Conservation (phyloP, 2,329 filamentous ascomycete genomes). For the Colletotrichum chrysophilum region DNA sequence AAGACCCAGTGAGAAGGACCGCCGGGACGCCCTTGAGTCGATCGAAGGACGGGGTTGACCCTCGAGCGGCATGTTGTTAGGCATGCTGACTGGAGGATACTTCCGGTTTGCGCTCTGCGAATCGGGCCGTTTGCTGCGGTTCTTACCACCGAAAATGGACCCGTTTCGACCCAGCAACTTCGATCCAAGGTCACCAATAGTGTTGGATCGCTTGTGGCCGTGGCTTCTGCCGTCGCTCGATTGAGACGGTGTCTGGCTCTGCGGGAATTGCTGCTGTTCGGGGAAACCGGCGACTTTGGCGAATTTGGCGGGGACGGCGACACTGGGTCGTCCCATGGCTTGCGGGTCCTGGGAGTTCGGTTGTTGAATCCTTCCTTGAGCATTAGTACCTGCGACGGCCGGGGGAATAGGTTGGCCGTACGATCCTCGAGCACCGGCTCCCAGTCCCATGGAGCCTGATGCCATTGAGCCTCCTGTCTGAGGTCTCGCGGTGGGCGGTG, state of each 20-base stretch:
- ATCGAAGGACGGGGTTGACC: conserved; percentile 69
- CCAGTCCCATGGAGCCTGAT: conserved; percentile 69
- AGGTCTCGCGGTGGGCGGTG: conserved; percentile 62
- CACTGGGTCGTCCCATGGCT: conserved; percentile 66
- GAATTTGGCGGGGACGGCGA: conserved; percentile 64
- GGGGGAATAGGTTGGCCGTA: conserved; percentile 91
- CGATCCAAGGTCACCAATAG: conserved; percentile 81
- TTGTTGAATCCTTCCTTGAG: conserved; percentile 88
- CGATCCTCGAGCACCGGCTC: conserved; percentile 62
- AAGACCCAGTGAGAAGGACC: conserved; percentile 73
- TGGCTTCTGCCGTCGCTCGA: conserved; percentile 40
- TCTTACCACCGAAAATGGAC: conserved; percentile 75
- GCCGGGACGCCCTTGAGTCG: conserved; percentile 70
- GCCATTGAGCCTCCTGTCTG: conserved; percentile 83
- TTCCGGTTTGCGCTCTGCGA: conserved; percentile 54
- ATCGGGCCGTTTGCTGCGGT: conserved; percentile 54
- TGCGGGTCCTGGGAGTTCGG: conserved; percentile 78
- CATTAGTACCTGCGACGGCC: conserved; percentile 86
- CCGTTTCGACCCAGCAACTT: conserved; percentile 85
- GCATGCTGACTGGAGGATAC: conserved; percentile 93
- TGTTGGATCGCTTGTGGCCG: conserved; percentile 74
- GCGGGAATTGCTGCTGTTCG: conserved; percentile 49
- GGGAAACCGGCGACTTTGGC: conserved; percentile 64
- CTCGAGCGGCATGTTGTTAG: conserved; percentile 67
- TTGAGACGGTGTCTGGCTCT: conserved; percentile 13